Percentiles rank a stretch among this genome's conserved stretches.
Evolutionary conservation across 75 land plant species (phyloP).

Genomic region (Selaginella moellendorffii): DNA sequence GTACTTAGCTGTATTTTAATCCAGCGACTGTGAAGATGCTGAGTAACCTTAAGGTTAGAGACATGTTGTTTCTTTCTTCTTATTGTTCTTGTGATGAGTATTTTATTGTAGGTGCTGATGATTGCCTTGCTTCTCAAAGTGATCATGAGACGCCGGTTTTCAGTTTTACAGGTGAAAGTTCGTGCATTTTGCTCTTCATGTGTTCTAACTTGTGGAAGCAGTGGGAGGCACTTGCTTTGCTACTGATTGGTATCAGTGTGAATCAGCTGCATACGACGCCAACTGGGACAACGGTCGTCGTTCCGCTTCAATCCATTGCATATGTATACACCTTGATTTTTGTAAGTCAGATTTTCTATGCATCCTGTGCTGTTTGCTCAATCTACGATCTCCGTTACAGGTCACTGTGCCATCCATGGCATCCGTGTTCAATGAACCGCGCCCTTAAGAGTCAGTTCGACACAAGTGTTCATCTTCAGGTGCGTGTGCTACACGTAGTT

Average conservation of each 20-base stretch:
- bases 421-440: conserved; percentile 91
- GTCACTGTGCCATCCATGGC: conserved; percentile 94
- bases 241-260: conserved; percentile 92
- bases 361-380: not conserved
- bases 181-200: not conserved
- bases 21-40: conserved; percentile 99
- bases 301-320: conserved; percentile 64
- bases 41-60: conserved; percentile 48
- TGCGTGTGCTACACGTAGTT: too few species aligned
- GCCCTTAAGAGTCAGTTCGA: conserved; percentile 97
- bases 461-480: conserved; percentile 97
- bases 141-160: conserved; percentile 74
- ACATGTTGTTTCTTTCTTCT: not conserved
- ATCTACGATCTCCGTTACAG: conserved; percentile 21
- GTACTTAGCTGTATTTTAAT: conserved; percentile 86
- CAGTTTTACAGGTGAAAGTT: conserved; percentile 65
- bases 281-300: conserved; percentile 54
- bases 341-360: conserved; percentile 53
- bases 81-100: conserved; percentile 10
- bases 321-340: conserved; percentile 76
- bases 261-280: conserved; percentile 77
- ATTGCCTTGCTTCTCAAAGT: conserved; percentile 85
- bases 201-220: not conserved
- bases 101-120: conserved; percentile 65
- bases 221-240: conserved; percentile 94